Evolutionary conservation across 208 protist species (phyloP).

Genomic region (Acanthamoeba polyphaga): DNA sequence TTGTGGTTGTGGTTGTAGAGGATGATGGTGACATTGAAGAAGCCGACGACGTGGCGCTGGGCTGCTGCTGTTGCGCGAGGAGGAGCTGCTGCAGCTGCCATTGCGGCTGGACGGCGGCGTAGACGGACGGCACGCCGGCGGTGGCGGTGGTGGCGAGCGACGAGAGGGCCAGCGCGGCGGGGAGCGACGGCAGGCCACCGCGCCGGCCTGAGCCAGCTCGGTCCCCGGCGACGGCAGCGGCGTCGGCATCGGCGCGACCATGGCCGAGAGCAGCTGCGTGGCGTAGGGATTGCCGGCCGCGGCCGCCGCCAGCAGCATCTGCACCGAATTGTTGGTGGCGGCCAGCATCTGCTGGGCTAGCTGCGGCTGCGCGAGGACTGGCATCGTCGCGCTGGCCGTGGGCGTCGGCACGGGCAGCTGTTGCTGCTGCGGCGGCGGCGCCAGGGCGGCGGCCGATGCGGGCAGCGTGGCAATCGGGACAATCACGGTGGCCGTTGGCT

Average conservation of each 20-base stretch:
- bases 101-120: not conserved
- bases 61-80: not conserved
- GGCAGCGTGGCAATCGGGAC: not conserved
- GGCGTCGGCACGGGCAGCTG: not conserved
- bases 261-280: too few species aligned
- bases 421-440: too few species aligned
- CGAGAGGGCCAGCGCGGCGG: not conserved
- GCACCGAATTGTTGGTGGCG: too few species aligned
- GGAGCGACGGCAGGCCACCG: too few species aligned
- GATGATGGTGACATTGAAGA: not conserved
- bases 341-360: not conserved
- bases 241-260: too few species aligned
- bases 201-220: too few species aligned
- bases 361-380: too few species aligned
- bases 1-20: not conserved
- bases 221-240: too few species aligned
- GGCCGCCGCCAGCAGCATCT: too few species aligned
- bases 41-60: not conserved
- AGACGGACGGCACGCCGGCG: not conserved
- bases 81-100: constrained; percentile 8
- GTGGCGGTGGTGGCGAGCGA: too few species aligned
- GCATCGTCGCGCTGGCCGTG: not conserved
- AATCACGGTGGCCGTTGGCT: not conserved
- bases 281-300: not conserved
- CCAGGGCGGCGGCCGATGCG: not conserved